Evolutionary conservation across 1,284 basidiomycete species (phyloP), one percentile per base, ranked within the genome.

Genomic region (Cutaneotrichosporon daszewskae): DNA sequence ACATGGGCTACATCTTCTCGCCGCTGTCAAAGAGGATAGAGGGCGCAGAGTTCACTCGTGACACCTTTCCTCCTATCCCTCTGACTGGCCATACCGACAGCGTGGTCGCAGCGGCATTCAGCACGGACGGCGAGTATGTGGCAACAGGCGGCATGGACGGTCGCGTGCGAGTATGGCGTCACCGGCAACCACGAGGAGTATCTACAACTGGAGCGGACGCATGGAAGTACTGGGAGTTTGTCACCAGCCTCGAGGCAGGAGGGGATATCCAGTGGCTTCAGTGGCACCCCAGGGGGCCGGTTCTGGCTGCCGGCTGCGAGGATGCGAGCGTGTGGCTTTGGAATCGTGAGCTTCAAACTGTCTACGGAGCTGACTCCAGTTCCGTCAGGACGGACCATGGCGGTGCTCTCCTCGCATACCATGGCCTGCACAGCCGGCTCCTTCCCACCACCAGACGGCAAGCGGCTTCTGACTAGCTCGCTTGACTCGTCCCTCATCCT

Each of bases 121-220:
- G 82, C 62, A 63, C 75, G 2, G 90, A 96, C 63, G 94, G 95
- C 5, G 84, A 94, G 68, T 77, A 92, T 76, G 77, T 94, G 45
- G 84, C 92, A 11, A 96, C 91, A 0, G 94, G 91, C 14, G 92
- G 94, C 0, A 95, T 99, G 88, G 94, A 99, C 62, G 94, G 95
- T 7, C 84, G 82, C 60, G 84, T 97, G 18, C 78, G 91, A 49
- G 75, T 98, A 45, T 99, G 94, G 94, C 75, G 84, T 62, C 77
- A 86, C 58, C 84, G 88, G 23, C 45, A 39, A 25, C 32, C 34
- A 5, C n/a, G n/a, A n/a, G n/a, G n/a, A n/a, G n/a, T n/a, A n/a
- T n/a, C n/a, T n/a, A n/a, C n/a, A 35, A 42, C 22, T 31, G 49
- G 2, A 38, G 40, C 50, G 3, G 51, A 53, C 28, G 44, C 51